phyloP scores from a whole-genome alignment of 257 asterid genomes.

The Capsicum baccatum region DNA sequence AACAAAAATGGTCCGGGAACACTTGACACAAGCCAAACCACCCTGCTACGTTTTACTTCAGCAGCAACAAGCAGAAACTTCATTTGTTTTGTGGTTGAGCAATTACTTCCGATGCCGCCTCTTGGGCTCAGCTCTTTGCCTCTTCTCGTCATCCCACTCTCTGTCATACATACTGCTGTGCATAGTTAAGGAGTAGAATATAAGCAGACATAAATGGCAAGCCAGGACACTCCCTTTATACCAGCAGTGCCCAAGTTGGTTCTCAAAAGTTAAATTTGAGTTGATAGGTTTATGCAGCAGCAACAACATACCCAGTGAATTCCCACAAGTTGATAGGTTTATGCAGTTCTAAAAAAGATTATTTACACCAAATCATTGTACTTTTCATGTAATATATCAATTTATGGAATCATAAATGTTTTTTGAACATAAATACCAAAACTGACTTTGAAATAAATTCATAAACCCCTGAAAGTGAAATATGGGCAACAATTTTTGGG shows the following conservation, averaged over 20 bases:
- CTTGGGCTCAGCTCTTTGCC: conserved; percentile 91
- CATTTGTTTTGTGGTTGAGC: not conserved
- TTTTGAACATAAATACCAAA: not conserved
- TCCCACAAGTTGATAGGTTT: not conserved
- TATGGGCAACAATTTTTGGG: conserved; percentile 4
- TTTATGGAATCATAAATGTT: not conserved
- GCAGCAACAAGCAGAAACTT: conserved; percentile 2
- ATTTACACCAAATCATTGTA: not conserved
- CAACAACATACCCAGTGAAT: no score
- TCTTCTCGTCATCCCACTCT: conserved; percentile 98
- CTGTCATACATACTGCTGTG: conserved; percentile 70
- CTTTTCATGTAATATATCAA: not conserved
- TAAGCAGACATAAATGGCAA: not conserved
- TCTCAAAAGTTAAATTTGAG: not conserved
- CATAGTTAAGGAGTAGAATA: conserved; percentile 52
- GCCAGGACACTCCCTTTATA: not conserved
- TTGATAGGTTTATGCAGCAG: not conserved
- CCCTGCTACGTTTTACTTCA: not conserved
- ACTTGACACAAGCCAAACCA: not conserved
- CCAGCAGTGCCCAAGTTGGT: not conserved
- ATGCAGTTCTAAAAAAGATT: not conserved
- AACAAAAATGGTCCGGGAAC: conserved; percentile 18
- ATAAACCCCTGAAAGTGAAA: not conserved
- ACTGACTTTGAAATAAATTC: not conserved
- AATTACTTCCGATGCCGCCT: conserved; percentile 85